Evolutionary conservation across 116 monocot genomes (phyloP), one percentile per base, ranked within the genome.

Genomic region (Dioscorea cayenensis): DNA sequence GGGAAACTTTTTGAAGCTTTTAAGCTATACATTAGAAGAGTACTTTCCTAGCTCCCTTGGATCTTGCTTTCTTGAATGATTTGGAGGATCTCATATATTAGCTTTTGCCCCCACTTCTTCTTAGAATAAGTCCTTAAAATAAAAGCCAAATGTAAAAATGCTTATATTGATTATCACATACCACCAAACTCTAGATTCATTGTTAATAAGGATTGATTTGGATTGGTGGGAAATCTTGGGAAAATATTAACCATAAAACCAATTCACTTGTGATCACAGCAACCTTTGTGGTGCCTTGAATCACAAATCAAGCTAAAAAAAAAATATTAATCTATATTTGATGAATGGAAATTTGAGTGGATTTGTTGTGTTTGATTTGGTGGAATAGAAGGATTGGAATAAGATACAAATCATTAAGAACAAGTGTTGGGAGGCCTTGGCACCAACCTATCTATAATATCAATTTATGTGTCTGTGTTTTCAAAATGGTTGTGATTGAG

Each of bases 31-130:
- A 43, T 43, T 43, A 43, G 43, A 43, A 10, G 7, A 43, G 43
- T 12, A 43, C 43, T 43, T 43, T 59, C 25, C 12, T 62, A 12
- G 12, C 62, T 62, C 25, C 43, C 43, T 43, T 43, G 43, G 43
- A 43, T 12, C 43, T 6, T 43, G 43, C 43, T 43, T 43, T 43
- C 11, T 6, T 12, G 7, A 5, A 43, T 20, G 62, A 62, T 62
- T 62, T 23, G 12, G 23, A 22, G 62, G 55, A 62, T 62, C 62
- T 62, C 62, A 62, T 28, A 62, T 62, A 21, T 62, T 62, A 62
- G 32, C 20, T 12, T 11, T 22, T 20, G 23, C 12, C 6, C n/a
- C 62, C 62, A 62, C 25, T 22, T 2, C 25, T 23, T 22, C 60
- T n/a, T 60, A 7, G n/a, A n/a, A 18, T n/a, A 60, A 22, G 62